These are phyloP conservation scores for Saccharomycopsis oosterbeekiorum DNA, from an alignment of 805 yeast species.

Conservation along the genomic window DNA sequence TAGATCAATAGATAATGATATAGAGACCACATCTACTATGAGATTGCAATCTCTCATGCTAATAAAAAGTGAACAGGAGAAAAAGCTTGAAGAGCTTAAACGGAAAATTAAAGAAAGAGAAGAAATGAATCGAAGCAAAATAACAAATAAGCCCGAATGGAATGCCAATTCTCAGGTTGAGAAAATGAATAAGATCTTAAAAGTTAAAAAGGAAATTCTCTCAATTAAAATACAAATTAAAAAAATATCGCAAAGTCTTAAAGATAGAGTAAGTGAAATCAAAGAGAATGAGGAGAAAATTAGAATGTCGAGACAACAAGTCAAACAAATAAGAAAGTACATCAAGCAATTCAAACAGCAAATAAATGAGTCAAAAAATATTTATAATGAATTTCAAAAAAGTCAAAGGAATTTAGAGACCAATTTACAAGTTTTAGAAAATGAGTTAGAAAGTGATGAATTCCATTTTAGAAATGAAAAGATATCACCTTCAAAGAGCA, in stretches of 20 bases:
- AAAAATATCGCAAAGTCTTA: slow-evolving; percentile 15
- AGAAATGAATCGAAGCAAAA: not conserved
- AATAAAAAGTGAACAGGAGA: slow-evolving; percentile 5
- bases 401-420: slow-evolving; percentile 13
- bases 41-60: not conserved
- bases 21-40: not conserved
- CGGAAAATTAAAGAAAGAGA: slow-evolving; percentile 3
- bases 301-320: not conserved
- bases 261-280: slow-evolving; percentile 3
- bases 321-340: not conserved
- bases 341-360: slow-evolving; percentile 1
- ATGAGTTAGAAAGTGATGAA: slow-evolving; percentile 2
- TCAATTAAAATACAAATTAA: slow-evolving; percentile 18
- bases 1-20: not conserved
- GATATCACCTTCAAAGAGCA: not conserved
- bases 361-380: slow-evolving; percentile 12
- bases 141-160: not conserved
- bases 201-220: slow-evolving; percentile 4
- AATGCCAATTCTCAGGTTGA: slow-evolving; percentile 17
- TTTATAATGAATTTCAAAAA: slow-evolving; percentile 16
- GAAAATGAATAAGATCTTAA: slow-evolving; percentile 10
- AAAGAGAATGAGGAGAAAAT: slow-evolving; percentile 11
- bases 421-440: slow-evolving; percentile 13
- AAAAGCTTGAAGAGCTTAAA: slow-evolving; percentile 1
- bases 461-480: not conserved